Conservation (phyloP, 108 stramenopile genomes). For the Asterionellopsis glacialis region DNA sequence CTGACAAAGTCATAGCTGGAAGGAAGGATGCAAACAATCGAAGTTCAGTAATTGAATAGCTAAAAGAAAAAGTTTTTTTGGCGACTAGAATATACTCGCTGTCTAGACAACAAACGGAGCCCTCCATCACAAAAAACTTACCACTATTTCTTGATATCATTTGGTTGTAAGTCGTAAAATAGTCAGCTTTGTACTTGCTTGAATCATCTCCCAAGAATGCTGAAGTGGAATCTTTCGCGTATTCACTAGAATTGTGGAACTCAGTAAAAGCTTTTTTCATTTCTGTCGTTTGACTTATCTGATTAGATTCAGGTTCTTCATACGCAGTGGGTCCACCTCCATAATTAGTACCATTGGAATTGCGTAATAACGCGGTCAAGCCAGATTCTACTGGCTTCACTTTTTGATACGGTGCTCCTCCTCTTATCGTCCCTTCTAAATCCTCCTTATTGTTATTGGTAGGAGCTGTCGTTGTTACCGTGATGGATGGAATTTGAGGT, state of each 20-base stretch:
- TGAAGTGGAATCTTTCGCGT: constrained; percentile 58
- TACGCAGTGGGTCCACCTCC: background rate
- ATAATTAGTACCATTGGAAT: background rate
- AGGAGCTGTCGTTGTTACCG: background rate
- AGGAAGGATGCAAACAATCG: too few species aligned
- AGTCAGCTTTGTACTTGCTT: constrained; percentile 26
- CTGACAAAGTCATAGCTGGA: too few species aligned
- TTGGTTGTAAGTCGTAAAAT: constrained; percentile 19
- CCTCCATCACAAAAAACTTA: background rate
- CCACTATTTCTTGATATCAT: background rate
- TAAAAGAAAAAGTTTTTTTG: background rate
- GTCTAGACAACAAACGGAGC: background rate
- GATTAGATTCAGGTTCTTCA: background rate
- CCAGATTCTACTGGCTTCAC: background rate
- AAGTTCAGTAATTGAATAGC: too few species aligned
- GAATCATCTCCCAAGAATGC: constrained; percentile 76
- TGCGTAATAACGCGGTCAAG: background rate
- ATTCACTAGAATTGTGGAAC: constrained; percentile 62
- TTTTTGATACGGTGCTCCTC: too few species aligned
- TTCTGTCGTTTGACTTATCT: constrained; percentile 11
- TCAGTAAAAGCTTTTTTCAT: constrained; percentile 74
- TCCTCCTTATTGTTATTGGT: background rate
- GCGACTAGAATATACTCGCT: background rate
- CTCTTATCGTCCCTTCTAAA: background rate
- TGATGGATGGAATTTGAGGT: background rate